Base-by-base conservation (phyloP, 352 stramenopile genomes). In the Phytopythium vexans region DNA sequence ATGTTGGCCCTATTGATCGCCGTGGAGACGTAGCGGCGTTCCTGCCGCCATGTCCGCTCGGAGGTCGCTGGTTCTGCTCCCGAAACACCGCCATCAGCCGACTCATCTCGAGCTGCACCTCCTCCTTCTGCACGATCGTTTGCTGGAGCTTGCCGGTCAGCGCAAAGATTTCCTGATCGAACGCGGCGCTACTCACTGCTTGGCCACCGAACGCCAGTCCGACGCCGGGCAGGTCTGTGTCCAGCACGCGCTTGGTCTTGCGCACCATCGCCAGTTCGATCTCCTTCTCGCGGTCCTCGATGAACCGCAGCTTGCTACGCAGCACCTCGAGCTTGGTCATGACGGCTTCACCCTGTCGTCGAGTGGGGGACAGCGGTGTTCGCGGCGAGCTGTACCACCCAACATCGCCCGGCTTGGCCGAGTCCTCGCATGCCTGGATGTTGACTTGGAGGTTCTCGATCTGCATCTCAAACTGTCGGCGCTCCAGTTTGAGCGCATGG, bases 131-230 rank as follows among this genome's bases (percentile, higher is more conserved):
- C 33, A 88, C 75, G 16, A 88, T 89, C 47, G 85, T 79, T 14
- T 77, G 66, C 59, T 92, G 77, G 1, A 92, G 54, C 41, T 87
- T 88, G 52, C 89, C 72, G 0, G 79, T 90, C 35, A 89, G 56
- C 8, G 74, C 77, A 54, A 86, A 89, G 21, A 92, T 89, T 39
- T 92, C 82, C 45, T 88, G 88, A 52, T 89, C 77, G 33, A 92
- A 92, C 12, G 72, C 66, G 1, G 61, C 56, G 38, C 66, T 60
- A 7, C 60, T 60, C 3, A 62, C 61, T 11, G 62, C 35, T 0
- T 61, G 45, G 8, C 56, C 57, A 14, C 60, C 61, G 34, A 70
- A 56, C 27, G 66, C 60, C 34, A 66, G 52, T 10, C 52, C 52
- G 53, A 60, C 16, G 8, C 38, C 37, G 7, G 46, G 33, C 4